Percentiles rank a stretch among this genome's conserved stretches.
phyloP scores from a whole-genome alignment of 441 rosid genomes.

The Hura crepitans region DNA sequence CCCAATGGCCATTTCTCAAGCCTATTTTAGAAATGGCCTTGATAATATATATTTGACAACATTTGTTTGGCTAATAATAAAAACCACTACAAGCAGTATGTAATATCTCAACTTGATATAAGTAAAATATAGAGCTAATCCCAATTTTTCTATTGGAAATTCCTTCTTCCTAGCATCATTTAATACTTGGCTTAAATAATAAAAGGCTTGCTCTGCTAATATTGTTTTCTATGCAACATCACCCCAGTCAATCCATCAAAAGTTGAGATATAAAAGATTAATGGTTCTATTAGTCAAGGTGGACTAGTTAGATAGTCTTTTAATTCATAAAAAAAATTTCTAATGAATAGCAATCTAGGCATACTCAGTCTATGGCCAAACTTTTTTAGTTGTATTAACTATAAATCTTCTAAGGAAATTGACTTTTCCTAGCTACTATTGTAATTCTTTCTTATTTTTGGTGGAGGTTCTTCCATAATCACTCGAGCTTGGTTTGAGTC shows the following conservation, averaged over 20 bases:
- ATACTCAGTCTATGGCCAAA: no score
- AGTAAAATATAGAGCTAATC: not conserved
- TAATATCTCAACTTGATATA: no score
- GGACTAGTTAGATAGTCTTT: not conserved
- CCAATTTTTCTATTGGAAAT: not conserved
- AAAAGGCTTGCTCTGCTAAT: not conserved
- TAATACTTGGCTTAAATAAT: not conserved
- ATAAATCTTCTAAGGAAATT: not conserved
- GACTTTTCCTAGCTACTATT: no score
- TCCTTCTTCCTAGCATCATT: no score
- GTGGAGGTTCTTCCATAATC: not conserved
- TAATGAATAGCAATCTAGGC: not conserved
- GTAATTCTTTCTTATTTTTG: no score
- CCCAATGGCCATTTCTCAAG: no score
- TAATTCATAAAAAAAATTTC: not conserved
- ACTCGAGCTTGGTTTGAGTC: not conserved
- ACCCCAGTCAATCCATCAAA: not conserved
- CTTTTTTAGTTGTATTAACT: not conserved
- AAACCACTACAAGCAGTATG: no score
- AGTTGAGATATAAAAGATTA: not conserved
- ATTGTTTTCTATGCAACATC: not conserved
- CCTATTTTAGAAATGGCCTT: no score
- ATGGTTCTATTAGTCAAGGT: no score
- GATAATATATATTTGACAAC: no score
- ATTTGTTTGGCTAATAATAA: no score